Base-by-base conservation (phyloP, 768 basidiomycete genomes). In the Naganishia antarctica region DNA sequence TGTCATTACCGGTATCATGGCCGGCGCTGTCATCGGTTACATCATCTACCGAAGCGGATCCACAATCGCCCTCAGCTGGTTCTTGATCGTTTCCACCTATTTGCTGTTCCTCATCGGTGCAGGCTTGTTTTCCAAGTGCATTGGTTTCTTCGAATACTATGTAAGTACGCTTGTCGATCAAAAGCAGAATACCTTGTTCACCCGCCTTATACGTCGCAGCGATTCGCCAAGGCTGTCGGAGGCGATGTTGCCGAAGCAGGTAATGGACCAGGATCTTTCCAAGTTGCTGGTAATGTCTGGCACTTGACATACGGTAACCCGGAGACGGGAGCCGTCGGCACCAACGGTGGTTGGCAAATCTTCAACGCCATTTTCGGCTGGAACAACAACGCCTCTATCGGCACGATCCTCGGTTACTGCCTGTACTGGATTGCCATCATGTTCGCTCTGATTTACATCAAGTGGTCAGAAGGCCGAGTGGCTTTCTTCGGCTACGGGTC, bases 361-460 rank as follows among this genome's bases (percentile, higher is more conserved):
- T 94, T 97, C 79, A 83, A 83, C 57, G 88, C 87, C 41, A 82
- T 93, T 53, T 61, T 76, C 48, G 74, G 74, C 11, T 93, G 91
- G 91, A 85, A 85, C 68, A 92, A 93, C 76, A 87, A 81, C 61
- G 92, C 86, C 9, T 86, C 87, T 81, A 59, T 87, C 65, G 91
- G 93, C 13, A 83, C 87, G 1, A 82, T 97, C 23, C 80, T 94
- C n/a, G 80, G 86, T 0, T 98, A 97, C 76, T 84, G 90, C 50
- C 88, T 90, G 78, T 97, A 93, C 81, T 97, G 93, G 93, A 68
- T 96, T 66, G 84, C 86, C 13, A 88, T 88, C 69, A 85, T 93
- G 48, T 82, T 72, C 34, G 80, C 80, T 2, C 82, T 98, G 58
- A 72, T 88, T 57, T 83, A 76, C 70, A 73, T 79, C 70, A 79